A percentile compares a stretch with the other conserved stretches of the same genome.
Conservation (phyloP, 352 stramenopile genomes). For the Globisporangium irregulare region DNA sequence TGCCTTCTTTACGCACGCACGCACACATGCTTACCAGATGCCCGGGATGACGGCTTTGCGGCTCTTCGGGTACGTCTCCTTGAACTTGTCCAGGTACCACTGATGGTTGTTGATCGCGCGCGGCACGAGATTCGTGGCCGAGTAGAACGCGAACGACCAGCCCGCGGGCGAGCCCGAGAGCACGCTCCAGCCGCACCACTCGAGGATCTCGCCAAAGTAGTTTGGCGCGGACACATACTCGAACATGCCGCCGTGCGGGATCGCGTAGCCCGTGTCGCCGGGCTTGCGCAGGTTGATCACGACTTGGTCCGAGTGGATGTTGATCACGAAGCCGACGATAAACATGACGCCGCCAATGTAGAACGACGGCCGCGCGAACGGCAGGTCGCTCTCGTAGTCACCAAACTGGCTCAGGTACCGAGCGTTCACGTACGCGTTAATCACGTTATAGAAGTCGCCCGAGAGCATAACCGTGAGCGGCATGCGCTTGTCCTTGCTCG, state of each 20-base stretch:
- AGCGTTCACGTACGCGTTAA: slow-evolving; percentile 75
- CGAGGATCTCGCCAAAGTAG: slow-evolving; percentile 72
- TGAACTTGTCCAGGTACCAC: slow-evolving; percentile 61
- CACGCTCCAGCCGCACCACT: slow-evolving; percentile 68
- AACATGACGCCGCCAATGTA: slow-evolving; percentile 53
- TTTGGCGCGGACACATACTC: slow-evolving; percentile 73
- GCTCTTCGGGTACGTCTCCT: slow-evolving; percentile 31
- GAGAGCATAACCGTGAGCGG: slow-evolving; percentile 51
- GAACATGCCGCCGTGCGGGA: slow-evolving; percentile 63
- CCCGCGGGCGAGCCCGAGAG: slow-evolving; percentile 53
- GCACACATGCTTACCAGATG: slow-evolving; percentile 25
- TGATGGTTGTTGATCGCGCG: slow-evolving; percentile 47
- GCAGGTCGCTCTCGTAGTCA: slow-evolving; percentile 39
- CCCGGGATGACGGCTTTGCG: slow-evolving; percentile 39
- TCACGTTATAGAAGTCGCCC: slow-evolving; percentile 60
- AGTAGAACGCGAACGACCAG: slow-evolving; percentile 48
- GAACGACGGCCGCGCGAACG: slow-evolving; percentile 42
- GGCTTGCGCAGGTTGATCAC: slow-evolving; percentile 64
- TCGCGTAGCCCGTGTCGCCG: slow-evolving; percentile 53
- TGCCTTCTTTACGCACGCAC: not conserved
- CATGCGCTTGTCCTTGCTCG: slow-evolving; percentile 52
- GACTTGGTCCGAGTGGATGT: slow-evolving; percentile 66
- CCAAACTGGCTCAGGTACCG: slow-evolving; percentile 60
- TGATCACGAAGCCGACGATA: slow-evolving; percentile 47
- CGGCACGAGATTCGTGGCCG: slow-evolving; percentile 45